phyloP scores from a whole-genome alignment of 2,329 filamentous ascomycete species.

The Salinomyces thailandicus region DNA sequence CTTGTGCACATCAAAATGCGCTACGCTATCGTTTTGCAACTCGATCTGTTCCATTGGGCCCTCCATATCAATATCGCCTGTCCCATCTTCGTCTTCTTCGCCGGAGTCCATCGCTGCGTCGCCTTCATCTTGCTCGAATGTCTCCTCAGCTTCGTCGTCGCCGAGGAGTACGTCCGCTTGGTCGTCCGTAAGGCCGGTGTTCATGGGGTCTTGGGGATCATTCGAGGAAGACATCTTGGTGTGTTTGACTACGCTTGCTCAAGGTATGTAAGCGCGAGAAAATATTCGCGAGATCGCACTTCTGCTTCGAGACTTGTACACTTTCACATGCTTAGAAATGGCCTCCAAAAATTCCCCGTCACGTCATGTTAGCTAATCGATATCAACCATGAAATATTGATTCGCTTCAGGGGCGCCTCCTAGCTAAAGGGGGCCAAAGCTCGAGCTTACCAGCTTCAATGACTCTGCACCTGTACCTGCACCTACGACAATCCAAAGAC shows the following conservation, averaged over 20 bases:
- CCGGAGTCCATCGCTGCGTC: slow-evolving; percentile 74
- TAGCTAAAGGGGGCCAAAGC: too few relatives aligned
- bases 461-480: too few relatives aligned
- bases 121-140: slow-evolving; percentile 50
- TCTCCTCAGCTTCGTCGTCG: slow-evolving; percentile 68
- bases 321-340: slow-evolving; percentile 6
- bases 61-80: slow-evolving; percentile 30
- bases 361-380: slow-evolving; percentile 1
- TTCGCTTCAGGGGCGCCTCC: too few relatives aligned
- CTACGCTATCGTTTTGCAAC: slow-evolving; percentile 83
- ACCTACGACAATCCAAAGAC: too few relatives aligned
- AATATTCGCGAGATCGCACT: too few relatives aligned
- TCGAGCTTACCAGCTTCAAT: too few relatives aligned
- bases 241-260: slow-evolving; percentile 4
- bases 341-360: not conserved
- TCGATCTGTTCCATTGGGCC: slow-evolving; percentile 52
- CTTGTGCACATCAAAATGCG: slow-evolving; percentile 82
- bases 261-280: too few relatives aligned
- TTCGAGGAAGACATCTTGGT: slow-evolving; percentile 7
- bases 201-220: slow-evolving; percentile 10
- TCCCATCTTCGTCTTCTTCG: slow-evolving; percentile 49
- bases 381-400: too few relatives aligned
- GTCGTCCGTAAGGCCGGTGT: slow-evolving; percentile 18
- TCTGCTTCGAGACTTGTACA: not conserved
- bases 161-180: slow-evolving; percentile 63